Conservation (phyloP, 495 filamentous ascomycete genomes). For the Aspergillus steynii region DNA sequence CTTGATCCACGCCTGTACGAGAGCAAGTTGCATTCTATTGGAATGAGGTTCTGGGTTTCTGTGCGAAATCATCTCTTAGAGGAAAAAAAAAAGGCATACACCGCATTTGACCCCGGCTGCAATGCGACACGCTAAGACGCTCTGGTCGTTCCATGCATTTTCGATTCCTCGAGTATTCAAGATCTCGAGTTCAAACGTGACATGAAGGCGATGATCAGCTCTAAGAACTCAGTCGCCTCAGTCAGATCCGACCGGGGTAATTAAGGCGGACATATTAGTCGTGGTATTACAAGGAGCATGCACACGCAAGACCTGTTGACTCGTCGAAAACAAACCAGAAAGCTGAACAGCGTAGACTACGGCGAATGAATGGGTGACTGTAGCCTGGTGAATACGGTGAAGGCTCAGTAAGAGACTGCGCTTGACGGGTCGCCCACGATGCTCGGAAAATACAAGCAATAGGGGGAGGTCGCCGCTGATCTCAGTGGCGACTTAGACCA, state of each 20-base stretch:
- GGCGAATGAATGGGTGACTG: no score
- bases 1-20: no score
- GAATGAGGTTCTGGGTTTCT: no score
- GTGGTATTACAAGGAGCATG: no score
- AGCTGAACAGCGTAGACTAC: no score
- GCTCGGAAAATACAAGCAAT: conserved; percentile 18
- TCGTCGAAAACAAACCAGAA: no score
- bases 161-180: conserved; percentile 4
- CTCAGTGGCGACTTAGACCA: conserved; percentile 7
- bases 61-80: neutral
- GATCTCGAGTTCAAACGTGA: conserved; percentile 17
- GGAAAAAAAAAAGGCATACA: neutral
- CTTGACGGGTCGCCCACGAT: conserved; percentile 17
- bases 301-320: no score
- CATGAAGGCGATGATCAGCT: conserved; percentile 10
- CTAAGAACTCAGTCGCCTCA: neutral
- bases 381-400: no score
- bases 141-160: conserved; percentile 16
- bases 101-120: conserved; percentile 1
- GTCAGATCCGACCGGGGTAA: neutral
- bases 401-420: neutral
- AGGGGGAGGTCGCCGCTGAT: conserved; percentile 8
- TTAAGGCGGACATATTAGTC: no score
- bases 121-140: conserved; percentile 10
- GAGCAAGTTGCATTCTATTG: no score